phyloP scores from a whole-genome alignment of 106 monocot genomes.

The Posidonia australis region DNA sequence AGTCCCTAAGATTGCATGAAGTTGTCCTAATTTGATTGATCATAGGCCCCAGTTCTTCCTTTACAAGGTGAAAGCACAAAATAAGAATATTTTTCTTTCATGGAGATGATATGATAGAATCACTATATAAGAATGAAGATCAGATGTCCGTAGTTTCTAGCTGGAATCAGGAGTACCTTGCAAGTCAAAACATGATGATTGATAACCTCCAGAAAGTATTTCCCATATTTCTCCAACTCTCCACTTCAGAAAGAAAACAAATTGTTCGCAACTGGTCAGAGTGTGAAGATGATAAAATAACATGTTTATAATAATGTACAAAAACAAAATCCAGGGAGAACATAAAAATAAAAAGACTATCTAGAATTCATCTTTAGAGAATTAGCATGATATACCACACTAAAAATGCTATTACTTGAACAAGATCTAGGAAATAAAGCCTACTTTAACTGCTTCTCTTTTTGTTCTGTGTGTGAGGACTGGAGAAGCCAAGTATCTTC shows the following conservation, averaged over 20 bases:
- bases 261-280: background rate
- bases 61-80: background rate
- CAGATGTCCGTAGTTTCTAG: background rate
- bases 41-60: conserved; percentile 58
- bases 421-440: background rate
- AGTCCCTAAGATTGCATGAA: conserved; percentile 61
- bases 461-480: conserved; percentile 39
- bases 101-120: background rate
- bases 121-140: background rate
- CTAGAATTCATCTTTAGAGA: background rate
- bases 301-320: background rate
- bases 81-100: background rate
- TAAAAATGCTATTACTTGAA: background rate
- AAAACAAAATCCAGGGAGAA: background rate
- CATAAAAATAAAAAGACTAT: background rate
- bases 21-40: conserved; percentile 42
- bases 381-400: background rate
- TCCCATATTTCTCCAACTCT: conserved; percentile 57
- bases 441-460: conserved; percentile 67
- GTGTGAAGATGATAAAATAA: background rate
- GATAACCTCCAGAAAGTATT: conserved; percentile 44
- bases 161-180: conserved; percentile 36
- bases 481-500: conserved; percentile 94
- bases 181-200: conserved; percentile 44
- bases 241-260: conserved; percentile 31